Base-by-base conservation (phyloP, 139 green algal species). In the Micractinium conductrix region DNA sequence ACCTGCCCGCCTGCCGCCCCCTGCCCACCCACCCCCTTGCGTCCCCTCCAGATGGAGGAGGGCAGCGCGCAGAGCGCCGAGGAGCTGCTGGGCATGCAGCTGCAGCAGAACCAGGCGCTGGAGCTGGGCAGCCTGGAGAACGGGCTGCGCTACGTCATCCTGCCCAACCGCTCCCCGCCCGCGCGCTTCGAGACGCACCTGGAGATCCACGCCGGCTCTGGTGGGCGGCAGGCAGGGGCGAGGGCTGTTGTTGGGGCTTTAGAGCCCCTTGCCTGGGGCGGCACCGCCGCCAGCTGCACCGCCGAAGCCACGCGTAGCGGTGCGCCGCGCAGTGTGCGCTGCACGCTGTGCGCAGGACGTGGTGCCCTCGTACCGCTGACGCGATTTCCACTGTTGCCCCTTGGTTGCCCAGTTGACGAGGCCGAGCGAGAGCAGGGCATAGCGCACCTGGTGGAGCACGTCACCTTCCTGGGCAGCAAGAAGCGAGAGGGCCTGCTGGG, bases 401-500 rank as follows among this genome's bases (percentile, higher is more conserved):
- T 1, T 22, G 30, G 30, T 0, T 62, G 71, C 24, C 40, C 84
- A 73, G 94, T 98, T 43, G 94, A 98, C 69, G 95, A 98, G 87
- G 30, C 71, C 45, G 88, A 91, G 42, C 63, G 92, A 74, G 89
- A 98, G 88, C 95, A 98, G 91, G 97, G 97, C 60, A 89, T 99
- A 42, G 97, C 97, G 12, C 97, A 99, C 85, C 84, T 99, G 60
- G 98, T 99, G 69, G 97, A 99, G 93, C 97, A 99, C 88, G 97
- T 99, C 37, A 99, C 97, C 21, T 99, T 99, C 87, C 89, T 99
- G 53, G 97, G 97, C 78, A 95, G 85, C 80, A 93, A 93, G 80
- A 95, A 95, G 88, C 91, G 97, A 21, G 97, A 99, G 88, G 87
- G 84, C 8, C 92, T 99, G 84, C 89, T 99, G 68, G 97, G 97